A percentile compares a stretch with the other conserved stretches of the same genome.
These are phyloP conservation scores for Coelastrella sp. DNA, from an alignment of 139 green algal genomes.

Conservation along the genomic window DNA sequence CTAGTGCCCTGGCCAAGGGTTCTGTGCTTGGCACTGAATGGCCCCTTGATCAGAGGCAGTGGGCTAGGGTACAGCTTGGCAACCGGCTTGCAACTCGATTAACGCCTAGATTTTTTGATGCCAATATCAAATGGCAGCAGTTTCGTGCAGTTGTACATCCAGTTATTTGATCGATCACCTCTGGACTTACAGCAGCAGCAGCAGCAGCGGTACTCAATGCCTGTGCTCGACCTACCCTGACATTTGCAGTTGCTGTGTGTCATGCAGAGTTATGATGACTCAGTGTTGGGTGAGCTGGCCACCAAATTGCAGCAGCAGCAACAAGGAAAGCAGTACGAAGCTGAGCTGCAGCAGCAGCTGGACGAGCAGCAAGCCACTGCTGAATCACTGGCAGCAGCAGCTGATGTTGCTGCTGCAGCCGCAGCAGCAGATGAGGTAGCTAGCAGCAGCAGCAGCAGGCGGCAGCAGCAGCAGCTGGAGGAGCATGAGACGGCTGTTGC, in stretches of 20 bases:
- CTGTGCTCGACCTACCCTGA: not conserved
- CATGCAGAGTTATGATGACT: conserved; percentile 14
- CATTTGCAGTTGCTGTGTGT: not conserved
- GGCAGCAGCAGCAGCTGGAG: conserved; percentile 15
- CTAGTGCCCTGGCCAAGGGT: no score
- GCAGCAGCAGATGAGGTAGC: not conserved
- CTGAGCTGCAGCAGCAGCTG: conserved; percentile 1
- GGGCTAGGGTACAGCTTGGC: no score
- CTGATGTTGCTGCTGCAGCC: not conserved
- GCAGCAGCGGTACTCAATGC: not conserved
- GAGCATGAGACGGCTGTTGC: not conserved
- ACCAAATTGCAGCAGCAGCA: not conserved
- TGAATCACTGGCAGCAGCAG: not conserved
- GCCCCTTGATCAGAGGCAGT: no score
- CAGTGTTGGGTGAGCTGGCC: not conserved
- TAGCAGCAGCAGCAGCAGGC: not conserved
- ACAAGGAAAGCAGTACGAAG: not conserved
- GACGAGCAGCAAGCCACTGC: not conserved
- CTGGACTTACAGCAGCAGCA: conserved; percentile 27
- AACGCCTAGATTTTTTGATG: no score
- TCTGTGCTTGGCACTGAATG: no score
- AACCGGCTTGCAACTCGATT: no score
- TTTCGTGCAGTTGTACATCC: no score
- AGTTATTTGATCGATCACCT: no score
- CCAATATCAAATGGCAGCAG: no score